Evolutionary conservation across 345 rosid species (phyloP).

Genomic region (Viola odorata): DNA sequence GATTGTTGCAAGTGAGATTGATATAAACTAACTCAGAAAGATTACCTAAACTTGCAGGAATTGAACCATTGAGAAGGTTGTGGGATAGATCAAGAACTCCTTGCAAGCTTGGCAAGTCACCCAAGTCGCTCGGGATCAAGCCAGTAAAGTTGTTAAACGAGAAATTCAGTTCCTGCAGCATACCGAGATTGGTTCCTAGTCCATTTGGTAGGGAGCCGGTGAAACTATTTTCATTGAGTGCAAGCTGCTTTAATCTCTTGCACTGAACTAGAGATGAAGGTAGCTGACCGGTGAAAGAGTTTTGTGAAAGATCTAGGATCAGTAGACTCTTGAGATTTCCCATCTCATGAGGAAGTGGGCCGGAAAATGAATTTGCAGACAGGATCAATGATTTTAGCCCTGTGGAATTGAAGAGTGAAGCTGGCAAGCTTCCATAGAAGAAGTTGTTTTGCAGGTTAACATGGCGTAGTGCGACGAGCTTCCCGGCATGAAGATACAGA

Average conservation of each 20-base stretch:
- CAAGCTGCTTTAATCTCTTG: slow-evolving; percentile 19
- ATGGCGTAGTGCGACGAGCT: slow-evolving; percentile 10
- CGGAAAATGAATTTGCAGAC: slow-evolving; percentile 23
- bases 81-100: slow-evolving; percentile 22
- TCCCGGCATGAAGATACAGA: slow-evolving; percentile 17
- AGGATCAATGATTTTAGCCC: slow-evolving; percentile 18
- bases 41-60: slow-evolving; percentile 20
- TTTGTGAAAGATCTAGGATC: slow-evolving; percentile 19
- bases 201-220: slow-evolving; percentile 17
- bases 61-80: slow-evolving; percentile 19
- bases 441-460: slow-evolving; percentile 18
- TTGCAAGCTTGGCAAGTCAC: slow-evolving; percentile 18
- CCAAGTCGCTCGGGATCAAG: slow-evolving; percentile 15
- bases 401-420: slow-evolving; percentile 11
- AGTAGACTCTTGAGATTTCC: slow-evolving; percentile 16
- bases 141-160: slow-evolving; percentile 19
- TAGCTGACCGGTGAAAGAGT: slow-evolving; percentile 14
- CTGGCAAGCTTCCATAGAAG: slow-evolving; percentile 17
- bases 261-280: slow-evolving; percentile 19
- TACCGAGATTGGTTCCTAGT: slow-evolving; percentile 16
- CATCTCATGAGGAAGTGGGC: slow-evolving; percentile 19
- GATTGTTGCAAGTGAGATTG: slow-evolving; percentile 23
- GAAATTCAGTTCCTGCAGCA: slow-evolving; percentile 17
- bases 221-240: slow-evolving; percentile 19
- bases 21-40: slow-evolving; percentile 22